Evolutionary conservation across 768 basidiomycete genomes (phyloP).

Genomic region (Mycena alexandri): DNA sequence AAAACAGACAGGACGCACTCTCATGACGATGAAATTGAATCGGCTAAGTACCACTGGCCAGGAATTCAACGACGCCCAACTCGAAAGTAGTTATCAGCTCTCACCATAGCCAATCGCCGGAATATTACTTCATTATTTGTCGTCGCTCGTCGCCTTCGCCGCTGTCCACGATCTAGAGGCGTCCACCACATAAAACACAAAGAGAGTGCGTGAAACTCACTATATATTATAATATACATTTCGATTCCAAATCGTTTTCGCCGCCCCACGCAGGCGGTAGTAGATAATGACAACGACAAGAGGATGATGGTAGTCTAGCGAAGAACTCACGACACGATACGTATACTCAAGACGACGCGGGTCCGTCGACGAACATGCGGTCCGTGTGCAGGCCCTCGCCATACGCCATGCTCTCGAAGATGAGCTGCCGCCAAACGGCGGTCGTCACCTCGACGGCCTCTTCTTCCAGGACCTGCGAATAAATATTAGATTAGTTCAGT

Average conservation of each 20-base stretch:
- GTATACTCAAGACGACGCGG: not conserved
- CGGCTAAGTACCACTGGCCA: not conserved
- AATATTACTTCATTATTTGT: too few relatives aligned
- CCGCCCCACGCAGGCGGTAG: constrained; percentile 11
- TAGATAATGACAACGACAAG: constrained; percentile 23
- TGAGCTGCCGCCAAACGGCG: constrained; percentile 90
- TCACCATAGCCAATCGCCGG: not conserved
- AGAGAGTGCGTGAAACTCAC: constrained; percentile 15
- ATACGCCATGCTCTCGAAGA: constrained; percentile 96
- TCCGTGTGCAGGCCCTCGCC: constrained; percentile 91
- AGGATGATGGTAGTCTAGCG: constrained; percentile 17
- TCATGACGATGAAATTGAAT: too few relatives aligned
- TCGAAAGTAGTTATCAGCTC: not conserved
- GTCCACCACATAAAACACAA: constrained; percentile 4
- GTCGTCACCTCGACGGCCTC: constrained; percentile 86
- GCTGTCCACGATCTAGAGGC: not conserved
- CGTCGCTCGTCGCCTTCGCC: not conserved
- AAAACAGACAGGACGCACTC: too few relatives aligned
- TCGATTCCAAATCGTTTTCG: constrained; percentile 1
- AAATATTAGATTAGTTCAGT: not conserved
- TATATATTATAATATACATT: constrained; percentile 12
- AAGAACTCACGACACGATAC: constrained; percentile 23
- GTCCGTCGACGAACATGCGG: constrained; percentile 79
- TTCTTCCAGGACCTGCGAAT: constrained; percentile 86
- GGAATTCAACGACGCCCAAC: constrained; percentile 9